Evolutionary conservation across 805 yeast species (phyloP), one percentile per base, ranked within the genome.

Genomic region (Starmerella sp.): DNA sequence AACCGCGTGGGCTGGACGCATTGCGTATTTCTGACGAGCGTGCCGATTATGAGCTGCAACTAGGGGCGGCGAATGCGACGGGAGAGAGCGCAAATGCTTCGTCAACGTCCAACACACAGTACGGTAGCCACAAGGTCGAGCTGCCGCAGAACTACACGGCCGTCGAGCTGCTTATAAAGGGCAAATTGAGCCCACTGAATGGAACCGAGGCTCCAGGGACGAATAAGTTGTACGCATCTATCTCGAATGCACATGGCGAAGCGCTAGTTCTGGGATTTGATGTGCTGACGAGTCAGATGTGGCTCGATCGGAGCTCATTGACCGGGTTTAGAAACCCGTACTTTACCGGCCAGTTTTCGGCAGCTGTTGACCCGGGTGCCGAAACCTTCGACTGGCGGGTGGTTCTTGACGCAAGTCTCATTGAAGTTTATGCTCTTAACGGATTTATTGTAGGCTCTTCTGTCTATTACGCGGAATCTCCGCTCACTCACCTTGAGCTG

Each of bases 331-430:
- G 34, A 15, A 36, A 56, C 38, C 62, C 62, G 28, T 60, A 54
- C 56, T 59, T 44, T 34, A 59, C 60, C 4, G 58, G 52, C n/a
- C 51, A 60, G 45, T 59, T 56, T 34, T 58, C 62, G 1, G 53
- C 55, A 4, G 50, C 58, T 2, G 14, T 57, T 1, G 39, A n/a
- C 6, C 49, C 46, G n/a, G 52, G 54, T 2, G 28, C 48, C 8
- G 11, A 6, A 0, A n/a, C 15, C 13, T 39, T 59, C 15, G 39
- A 53, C 28, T 47, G 57, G 58, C 52, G 55, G 8, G 34, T 60
- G 8, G 39, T 60, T 9, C 51, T 60, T 13, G 62, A 60, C 29
- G 58, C 51, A 6, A 56, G 60, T 9, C 46, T 60, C 3, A 28
- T 60, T 8, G 62, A 60, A 39, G 28, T 60, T 14, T 60, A 52